Conservation (phyloP, 352 stramenopile species). For the Blastocystis sp. region DNA sequence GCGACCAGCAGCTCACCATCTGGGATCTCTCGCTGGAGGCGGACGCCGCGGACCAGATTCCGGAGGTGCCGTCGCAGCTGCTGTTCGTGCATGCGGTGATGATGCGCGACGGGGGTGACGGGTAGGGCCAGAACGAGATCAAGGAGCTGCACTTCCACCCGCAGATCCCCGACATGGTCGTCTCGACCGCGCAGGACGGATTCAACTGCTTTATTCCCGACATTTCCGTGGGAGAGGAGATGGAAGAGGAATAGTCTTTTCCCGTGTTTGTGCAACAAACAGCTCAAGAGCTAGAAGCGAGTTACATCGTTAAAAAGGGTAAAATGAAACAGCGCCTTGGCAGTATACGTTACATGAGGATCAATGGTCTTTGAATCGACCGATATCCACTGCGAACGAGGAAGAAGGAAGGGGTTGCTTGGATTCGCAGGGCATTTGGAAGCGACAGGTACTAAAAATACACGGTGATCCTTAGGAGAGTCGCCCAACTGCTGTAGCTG, state of each 20-base stretch:
- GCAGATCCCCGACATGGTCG: constrained; percentile 92
- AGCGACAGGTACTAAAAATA: no score
- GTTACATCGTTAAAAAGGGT: constrained; percentile 28
- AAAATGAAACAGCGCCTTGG: constrained; percentile 52
- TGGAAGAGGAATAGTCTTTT: constrained; percentile 69
- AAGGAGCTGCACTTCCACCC: constrained; percentile 98
- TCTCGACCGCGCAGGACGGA: constrained; percentile 89
- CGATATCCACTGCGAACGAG: no score
- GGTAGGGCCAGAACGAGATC: constrained; percentile 91
- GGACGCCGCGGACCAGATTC: constrained; percentile 80
- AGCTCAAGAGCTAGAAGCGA: not conserved
- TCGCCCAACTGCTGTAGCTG: no score
- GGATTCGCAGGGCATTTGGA: no score
- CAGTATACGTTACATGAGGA: not conserved
- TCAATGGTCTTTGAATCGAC: no score
- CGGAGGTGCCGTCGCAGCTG: constrained; percentile 90
- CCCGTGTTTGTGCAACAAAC: not conserved
- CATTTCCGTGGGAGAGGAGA: constrained; percentile 70
- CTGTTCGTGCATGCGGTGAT: constrained; percentile 89
- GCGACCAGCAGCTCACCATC: constrained; percentile 88
- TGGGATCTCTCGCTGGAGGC: constrained; percentile 99
- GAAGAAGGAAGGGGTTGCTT: no score
- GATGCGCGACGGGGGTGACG: not conserved
- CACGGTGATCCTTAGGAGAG: no score
- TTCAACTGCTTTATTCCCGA: constrained; percentile 96